Base-by-base conservation (phyloP, 2,329 filamentous ascomycete species). In the Pseudopithomyces maydicus region DNA sequence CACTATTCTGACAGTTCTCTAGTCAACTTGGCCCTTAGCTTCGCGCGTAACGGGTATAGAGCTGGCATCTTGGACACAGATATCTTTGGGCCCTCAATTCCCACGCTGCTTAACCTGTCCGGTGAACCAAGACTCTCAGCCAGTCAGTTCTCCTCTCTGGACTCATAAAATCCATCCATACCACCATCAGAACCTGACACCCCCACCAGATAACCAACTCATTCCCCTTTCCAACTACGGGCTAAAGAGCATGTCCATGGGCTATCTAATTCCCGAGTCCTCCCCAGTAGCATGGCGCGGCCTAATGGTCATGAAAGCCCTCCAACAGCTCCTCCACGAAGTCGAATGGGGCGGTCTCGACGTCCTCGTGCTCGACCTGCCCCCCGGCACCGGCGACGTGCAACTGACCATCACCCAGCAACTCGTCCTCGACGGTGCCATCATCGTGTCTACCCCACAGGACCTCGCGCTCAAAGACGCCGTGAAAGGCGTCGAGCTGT, bases 181-280 rank as follows among this genome's bases (percentile, higher is more conserved):
- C 29, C 39, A 4, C 26, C 26, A 5, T 29, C 7, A 32, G 36
- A 33, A 56, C 58, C 41, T 69, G 52, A 58, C 54, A 23, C 1
- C 26, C 11, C 11, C 17, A 23, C 33, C 60, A 91, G 86, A 90
- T 65, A 92, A 93, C 69, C 88, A 92, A 68, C 84, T 99, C 3
- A 71, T 98, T 1, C 95, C 95, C 0, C 79, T 99, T 22, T 92
- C 90, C 20, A 97, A 96, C 72, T 98, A 98, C 79, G 95, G 95
- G 39, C 85, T 99, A 55, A 96, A 96, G 77, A 96, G 92, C 53
- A 99, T 99, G 95, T 97, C 93, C 0, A 98, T 99, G 91, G 95
- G 95, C 48, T 98, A 97, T 64, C 84, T 99, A 0, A 87, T 97
- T 1, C 86, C 85, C 19, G 88, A 92, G 63, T 84, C 87, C 11